Evolutionary conservation across 768 basidiomycete species (phyloP).

Genomic region (Boletus rex-veris): DNA sequence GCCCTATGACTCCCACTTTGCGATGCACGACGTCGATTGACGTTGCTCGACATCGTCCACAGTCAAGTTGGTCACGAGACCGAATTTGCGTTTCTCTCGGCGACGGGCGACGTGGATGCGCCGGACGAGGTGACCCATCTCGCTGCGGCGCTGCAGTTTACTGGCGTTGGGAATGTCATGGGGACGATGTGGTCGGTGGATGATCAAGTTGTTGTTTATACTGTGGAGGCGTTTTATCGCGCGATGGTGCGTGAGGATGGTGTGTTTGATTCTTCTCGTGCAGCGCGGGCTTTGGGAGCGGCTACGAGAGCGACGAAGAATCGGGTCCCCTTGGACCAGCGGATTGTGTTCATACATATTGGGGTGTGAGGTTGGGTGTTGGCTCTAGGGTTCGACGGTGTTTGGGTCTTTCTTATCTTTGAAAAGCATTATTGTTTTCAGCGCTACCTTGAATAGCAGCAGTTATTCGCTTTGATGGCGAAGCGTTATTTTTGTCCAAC

Average conservation of each 20-base stretch:
- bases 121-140: constrained; percentile 32
- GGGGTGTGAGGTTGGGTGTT: constrained; percentile 2
- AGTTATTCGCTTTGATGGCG: too few relatives aligned
- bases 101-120: constrained; percentile 18
- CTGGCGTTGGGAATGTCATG: constrained; percentile 27
- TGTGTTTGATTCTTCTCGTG: constrained; percentile 12
- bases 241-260: constrained; percentile 14
- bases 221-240: constrained; percentile 18
- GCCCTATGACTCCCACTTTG: constrained; percentile 22
- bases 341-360: constrained; percentile 24
- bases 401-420: not conserved
- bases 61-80: constrained; percentile 5
- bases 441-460: too few relatives aligned
- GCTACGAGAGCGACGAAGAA: constrained; percentile 9
- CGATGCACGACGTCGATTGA: constrained; percentile 16
- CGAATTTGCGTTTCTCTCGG: constrained; percentile 31
- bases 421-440: too few relatives aligned
- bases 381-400: not conserved
- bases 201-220: constrained; percentile 17
- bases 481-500: too few relatives aligned
- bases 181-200: constrained; percentile 33
- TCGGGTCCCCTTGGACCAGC: constrained; percentile 20
- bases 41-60: constrained; percentile 23
- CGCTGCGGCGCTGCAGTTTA: constrained; percentile 28
- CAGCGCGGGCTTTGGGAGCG: constrained; percentile 13